phyloP scores from a whole-genome alignment of 106 monocot genomes.

The Allium fistulosum region DNA sequence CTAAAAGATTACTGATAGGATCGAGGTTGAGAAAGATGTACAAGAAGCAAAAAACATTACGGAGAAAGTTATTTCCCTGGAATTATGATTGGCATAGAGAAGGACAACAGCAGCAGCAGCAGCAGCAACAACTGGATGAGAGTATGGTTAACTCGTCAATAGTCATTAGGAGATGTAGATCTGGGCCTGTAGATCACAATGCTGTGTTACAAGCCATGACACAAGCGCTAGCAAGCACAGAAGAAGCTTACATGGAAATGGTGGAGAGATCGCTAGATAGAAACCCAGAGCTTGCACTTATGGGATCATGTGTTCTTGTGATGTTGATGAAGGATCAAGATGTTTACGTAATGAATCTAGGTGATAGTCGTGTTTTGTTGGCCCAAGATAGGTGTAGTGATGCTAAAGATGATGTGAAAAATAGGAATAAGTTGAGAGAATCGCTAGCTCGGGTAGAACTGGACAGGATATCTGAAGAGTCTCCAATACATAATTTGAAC shows the following conservation, averaged over 20 bases:
- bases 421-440: slow-evolving; percentile 59
- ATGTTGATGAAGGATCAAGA: slow-evolving; percentile 99
- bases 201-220: slow-evolving; percentile 80
- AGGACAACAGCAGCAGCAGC: no score
- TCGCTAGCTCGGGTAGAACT: slow-evolving; percentile 72
- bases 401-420: slow-evolving; percentile 13
- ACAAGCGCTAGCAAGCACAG: slow-evolving; percentile 67
- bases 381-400: slow-evolving; percentile 69
- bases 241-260: slow-evolving; percentile 85
- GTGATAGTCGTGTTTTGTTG: slow-evolving; percentile 88
- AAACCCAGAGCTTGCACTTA: slow-evolving; percentile 93
- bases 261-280: slow-evolving; percentile 70
- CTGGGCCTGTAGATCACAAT: slow-evolving; percentile 76
- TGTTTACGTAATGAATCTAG: slow-evolving; percentile 97
- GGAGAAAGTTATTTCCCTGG: slow-evolving; percentile 90
- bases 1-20: slow-evolving; percentile 35
- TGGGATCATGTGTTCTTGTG: slow-evolving; percentile 98
- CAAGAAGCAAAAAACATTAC: slow-evolving; percentile 61
- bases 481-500: slow-evolving; percentile 72
- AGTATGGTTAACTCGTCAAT: slow-evolving; percentile 18
- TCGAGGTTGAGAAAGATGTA: slow-evolving; percentile 64
- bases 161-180: slow-evolving; percentile 63
- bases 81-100: slow-evolving; percentile 94
- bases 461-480: slow-evolving; percentile 95
- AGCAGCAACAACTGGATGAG: slow-evolving; percentile 26